Evolutionary conservation across 495 filamentous ascomycete species (phyloP), one percentile per base, ranked within the genome.

Genomic region (Lasiosphaeria ovina): DNA sequence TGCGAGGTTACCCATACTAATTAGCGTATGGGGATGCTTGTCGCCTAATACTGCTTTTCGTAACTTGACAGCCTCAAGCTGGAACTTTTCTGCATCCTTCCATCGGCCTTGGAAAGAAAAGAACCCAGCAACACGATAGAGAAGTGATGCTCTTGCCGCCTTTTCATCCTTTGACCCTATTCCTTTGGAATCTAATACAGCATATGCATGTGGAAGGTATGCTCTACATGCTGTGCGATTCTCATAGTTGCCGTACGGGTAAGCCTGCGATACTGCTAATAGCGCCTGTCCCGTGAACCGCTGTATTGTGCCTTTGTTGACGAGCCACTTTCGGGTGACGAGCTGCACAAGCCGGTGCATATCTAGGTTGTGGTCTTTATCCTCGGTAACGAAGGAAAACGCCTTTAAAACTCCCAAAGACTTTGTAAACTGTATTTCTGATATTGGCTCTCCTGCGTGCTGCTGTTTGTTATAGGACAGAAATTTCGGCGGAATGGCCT

Each of bases 301-400:
- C 11, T 58, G 55, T 33, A 70, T 52, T 6, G 40, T 57, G 4
- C 59, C 66, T 31, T 74, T 61, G 3, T 58, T 62, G 9, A 65
- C 59, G 3, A 82, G 66, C 79, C 77, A 82, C 59, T 74, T 79
- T 40, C 67, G 74, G 3, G 70, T 73, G 3, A 74, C 71, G 12
- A 81, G 52, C 53, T 81, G 79, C 16, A 82, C 74, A 5, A 82
- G 64, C 44, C 74, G 69, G 66, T 82, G 78, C 62, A 82, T 67
- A n/a, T 73, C 62, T 4, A 76, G 74, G 5, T 33, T 59, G 4
- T 60, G n/a, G 6, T 57, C 58, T 5, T 61, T 66, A 33, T 61
- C 60, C 6, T 66, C 65, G 0, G 55, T 44, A 33, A 81, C 61
- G 6, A 83, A 68, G 0, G 77, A 80, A 60, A 72, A 79, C 0